Evolutionary conservation across 306 rosid species (phyloP).

Genomic region (Oxytropis ochrocephala): DNA sequence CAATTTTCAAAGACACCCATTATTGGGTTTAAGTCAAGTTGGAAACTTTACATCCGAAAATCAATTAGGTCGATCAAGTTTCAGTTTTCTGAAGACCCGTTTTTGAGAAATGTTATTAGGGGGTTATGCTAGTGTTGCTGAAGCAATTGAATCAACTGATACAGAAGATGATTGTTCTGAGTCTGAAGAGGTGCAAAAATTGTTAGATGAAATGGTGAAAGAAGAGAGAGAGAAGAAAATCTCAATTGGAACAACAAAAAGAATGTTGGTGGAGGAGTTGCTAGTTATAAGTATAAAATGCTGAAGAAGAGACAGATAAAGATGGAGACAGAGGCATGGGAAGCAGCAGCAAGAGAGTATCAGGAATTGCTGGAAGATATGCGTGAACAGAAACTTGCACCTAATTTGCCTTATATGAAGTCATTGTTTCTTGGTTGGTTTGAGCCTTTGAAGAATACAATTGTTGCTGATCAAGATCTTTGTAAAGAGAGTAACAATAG

Average conservation of each 20-base stretch:
- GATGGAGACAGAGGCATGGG: slow-evolving; percentile 94
- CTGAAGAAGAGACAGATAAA: slow-evolving; percentile 69
- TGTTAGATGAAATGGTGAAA: slow-evolving; percentile 34
- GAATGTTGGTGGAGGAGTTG: slow-evolving; percentile 31
- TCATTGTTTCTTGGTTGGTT: slow-evolving; percentile 94
- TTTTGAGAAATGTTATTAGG: slow-evolving; percentile 17
- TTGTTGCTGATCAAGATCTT: slow-evolving; percentile 50
- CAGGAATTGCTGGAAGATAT: slow-evolving; percentile 69
- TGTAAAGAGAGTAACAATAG: slow-evolving; percentile 12
- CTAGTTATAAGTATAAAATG: slow-evolving; percentile 28
- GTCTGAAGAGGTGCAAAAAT: slow-evolving; percentile 50
- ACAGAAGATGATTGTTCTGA: slow-evolving; percentile 62
- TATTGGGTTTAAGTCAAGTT: slow-evolving; percentile 12
- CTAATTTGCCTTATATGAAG: slow-evolving; percentile 84
- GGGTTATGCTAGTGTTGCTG: slow-evolving; percentile 58
- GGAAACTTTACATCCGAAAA: slow-evolving; percentile 9
- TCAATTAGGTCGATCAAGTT: slow-evolving; percentile 27
- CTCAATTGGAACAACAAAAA: slow-evolving; percentile 32
- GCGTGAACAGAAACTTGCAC: slow-evolving; percentile 88
- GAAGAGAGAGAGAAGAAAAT: slow-evolving; percentile 26
- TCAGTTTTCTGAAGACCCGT: slow-evolving; percentile 8
- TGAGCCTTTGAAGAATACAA: slow-evolving; percentile 69
- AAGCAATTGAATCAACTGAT: slow-evolving; percentile 56
- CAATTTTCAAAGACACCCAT: slow-evolving; percentile 11
- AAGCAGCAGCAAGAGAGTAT: slow-evolving; percentile 78